Base-by-base conservation (phyloP, 2,329 filamentous ascomycete species). In the Sclerotinia glacialis region DNA sequence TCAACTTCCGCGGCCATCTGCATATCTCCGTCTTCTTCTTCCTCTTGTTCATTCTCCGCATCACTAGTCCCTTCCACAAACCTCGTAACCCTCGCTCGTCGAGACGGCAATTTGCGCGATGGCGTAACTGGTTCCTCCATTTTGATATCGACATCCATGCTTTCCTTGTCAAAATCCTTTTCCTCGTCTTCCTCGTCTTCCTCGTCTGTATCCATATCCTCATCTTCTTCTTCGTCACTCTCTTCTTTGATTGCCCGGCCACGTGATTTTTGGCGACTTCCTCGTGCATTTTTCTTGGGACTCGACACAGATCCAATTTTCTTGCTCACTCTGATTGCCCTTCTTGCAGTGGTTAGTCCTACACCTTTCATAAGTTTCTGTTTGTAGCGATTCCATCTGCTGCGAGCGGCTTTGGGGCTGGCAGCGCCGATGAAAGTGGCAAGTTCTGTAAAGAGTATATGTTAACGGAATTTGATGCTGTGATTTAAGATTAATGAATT, bases 1-100 rank as follows among this genome's bases (percentile, higher is more conserved):
- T 14, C 59, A 50, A 26, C 31, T 21, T 50, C 59, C 3, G 14
- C 14, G 11, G 5, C 3, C 8, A 11, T 23, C 23, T 63, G 23
- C 34, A n/a, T 4, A 2, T 54, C n/a, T 14, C 9, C 34, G 2
- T 54, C 23, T 16, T 63, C 46, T 7, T 42, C 47, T 50, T 47
- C 59, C n/a, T n/a, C n/a, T 52, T 42, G 16, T 44, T 61, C 58
- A 49, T 61, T 31, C 3, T 61, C 58, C 1, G 31, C n/a, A n/a
- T 49, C 58, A 40, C 58, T 61, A 61, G 44, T 37, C 5, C 49
- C 21, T 50, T 61, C 58, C 31, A 49, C 44, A 61, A 61, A 37
- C 2, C 14, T 49, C 9, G 28, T 61, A 37, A 37, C 44, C n/a
- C 44, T 49, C 12, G n/a, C 58, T 11, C 31, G 31, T 61, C 58